Conservation (phyloP, 1,284 basidiomycete species). For the Microbotryum violaceum region DNA sequence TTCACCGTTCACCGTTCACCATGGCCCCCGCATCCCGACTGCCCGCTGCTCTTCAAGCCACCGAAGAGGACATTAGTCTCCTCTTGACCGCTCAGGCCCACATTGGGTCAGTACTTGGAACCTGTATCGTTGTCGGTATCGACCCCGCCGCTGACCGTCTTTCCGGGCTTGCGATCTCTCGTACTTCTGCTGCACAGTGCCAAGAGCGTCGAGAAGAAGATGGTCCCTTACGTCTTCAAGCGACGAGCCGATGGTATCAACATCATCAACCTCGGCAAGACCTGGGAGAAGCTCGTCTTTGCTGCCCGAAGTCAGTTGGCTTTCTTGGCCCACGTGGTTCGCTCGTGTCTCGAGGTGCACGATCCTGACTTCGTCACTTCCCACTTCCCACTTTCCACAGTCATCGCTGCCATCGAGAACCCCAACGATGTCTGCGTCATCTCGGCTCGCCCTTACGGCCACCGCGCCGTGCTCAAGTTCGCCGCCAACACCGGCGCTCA, state of each 20-base stretch:
- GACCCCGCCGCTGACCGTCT: neutral
- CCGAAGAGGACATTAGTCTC: constrained; percentile 94
- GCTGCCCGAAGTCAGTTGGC: constrained; percentile 47
- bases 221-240: constrained; percentile 98
- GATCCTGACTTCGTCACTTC: constrained; percentile 48
- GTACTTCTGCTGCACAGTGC: constrained; percentile 46
- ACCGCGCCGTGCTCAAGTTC: constrained; percentile 98
- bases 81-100: constrained; percentile 93
- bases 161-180: neutral
- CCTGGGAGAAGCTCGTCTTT: constrained; percentile 97
- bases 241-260: constrained; percentile 90
- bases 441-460: constrained; percentile 95
- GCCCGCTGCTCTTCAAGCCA: constrained; percentile 83
- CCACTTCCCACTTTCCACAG: constrained; percentile 1
- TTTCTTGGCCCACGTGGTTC: too few relatives aligned
- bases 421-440: constrained; percentile 97
- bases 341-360: too few relatives aligned
- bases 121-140: too few relatives aligned
- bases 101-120: constrained; percentile 49
- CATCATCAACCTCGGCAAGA: constrained; percentile 97
- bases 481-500: constrained; percentile 96
- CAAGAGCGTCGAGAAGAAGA: constrained; percentile 99
- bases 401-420: constrained; percentile 67
- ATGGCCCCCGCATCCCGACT: constrained; percentile 56
- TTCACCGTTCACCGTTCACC: too few relatives aligned